Evolutionary conservation across 495 filamentous ascomycete genomes (phyloP), one percentile per base, ranked within the genome.

Genomic region (Cercophora sp.): DNA sequence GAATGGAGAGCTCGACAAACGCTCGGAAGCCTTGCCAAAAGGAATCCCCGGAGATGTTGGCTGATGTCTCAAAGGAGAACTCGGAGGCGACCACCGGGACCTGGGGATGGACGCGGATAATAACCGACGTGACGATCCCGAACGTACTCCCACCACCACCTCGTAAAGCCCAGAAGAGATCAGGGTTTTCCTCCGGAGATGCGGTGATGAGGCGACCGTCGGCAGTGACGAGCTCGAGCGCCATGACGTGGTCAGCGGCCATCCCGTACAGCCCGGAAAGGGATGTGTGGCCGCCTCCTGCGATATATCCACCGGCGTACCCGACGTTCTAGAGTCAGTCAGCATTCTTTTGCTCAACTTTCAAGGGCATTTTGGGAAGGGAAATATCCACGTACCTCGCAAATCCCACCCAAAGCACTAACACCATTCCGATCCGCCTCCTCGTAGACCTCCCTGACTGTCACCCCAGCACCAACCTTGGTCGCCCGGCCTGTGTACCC

Each of bases 381-480:
- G 64, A 69, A 22, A 64, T 59, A 16, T n/a, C n/a, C n/a, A 60
- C 49, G 56, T 68, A 81, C 1, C 74, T 76, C 8, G 59, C 61
- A 3, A 61, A 48, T 27, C 62, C 66, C 5, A 68, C 69, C 35
- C 63, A 84, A 72, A 10, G 75, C 70, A 8, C 70, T 75, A 25
- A 78, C 66, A n/a, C 73, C 74, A 20, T 72, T 48, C 24, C 69
- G 60, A 25, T 76, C 50, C 11, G 75, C 79, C 6, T 66, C 63
- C 18, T 68, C 51, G 40, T 84, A 80, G 8, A 82, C 61, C 44
- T 82, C 77, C 20, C 59, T 50, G 0, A 69, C 82, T 48, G 80
- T 69, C 5, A 82, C 71, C 36, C 81, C 83, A n/a, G 81, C 69
- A 4, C 81, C 80, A 49, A 83, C 63, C 56, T 79, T 81, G 44